These are phyloP conservation scores for Aspergillus sp. DNA, from an alignment of 2,329 filamentous ascomycete species.

Conservation along the genomic window DNA sequence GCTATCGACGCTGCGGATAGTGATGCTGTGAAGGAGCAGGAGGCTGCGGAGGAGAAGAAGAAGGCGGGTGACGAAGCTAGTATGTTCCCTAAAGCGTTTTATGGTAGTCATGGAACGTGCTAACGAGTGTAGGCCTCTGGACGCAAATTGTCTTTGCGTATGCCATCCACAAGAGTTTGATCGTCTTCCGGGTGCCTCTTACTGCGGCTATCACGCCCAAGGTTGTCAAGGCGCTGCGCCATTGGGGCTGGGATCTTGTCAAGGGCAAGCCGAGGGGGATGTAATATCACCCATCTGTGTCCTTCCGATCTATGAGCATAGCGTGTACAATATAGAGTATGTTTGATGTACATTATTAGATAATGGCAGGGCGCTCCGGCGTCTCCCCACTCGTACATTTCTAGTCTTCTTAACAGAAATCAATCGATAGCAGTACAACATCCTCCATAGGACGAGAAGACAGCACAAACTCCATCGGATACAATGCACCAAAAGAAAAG, in stretches of 20 bases:
- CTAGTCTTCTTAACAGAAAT: not conserved
- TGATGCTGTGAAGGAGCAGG: conserved; percentile 36
- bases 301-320: conserved; percentile 14
- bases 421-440: not conserved
- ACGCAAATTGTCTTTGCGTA: conserved; percentile 93
- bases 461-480: not conserved
- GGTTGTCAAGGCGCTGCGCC: conserved; percentile 81
- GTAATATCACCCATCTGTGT: conserved; percentile 8
- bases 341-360: conserved; percentile 28
- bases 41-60: conserved; percentile 62
- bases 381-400: too few species aligned
- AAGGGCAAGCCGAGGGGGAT: conserved; percentile 57
- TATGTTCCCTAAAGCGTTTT: conserved; percentile 51
- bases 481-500: too few species aligned
- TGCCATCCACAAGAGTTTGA: conserved; percentile 96
- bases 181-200: conserved; percentile 90
- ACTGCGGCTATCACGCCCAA: conserved; percentile 89
- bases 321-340: conserved; percentile 5
- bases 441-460: too few species aligned
- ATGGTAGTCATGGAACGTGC: too few species aligned
- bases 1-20: conserved; percentile 33
- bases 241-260: conserved; percentile 94
- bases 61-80: conserved; percentile 66
- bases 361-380: too few species aligned
- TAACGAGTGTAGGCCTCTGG: conserved; percentile 55